Evolutionary conservation across 352 stramenopile genomes (phyloP).

Genomic region (Pythium plurisporium): DNA sequence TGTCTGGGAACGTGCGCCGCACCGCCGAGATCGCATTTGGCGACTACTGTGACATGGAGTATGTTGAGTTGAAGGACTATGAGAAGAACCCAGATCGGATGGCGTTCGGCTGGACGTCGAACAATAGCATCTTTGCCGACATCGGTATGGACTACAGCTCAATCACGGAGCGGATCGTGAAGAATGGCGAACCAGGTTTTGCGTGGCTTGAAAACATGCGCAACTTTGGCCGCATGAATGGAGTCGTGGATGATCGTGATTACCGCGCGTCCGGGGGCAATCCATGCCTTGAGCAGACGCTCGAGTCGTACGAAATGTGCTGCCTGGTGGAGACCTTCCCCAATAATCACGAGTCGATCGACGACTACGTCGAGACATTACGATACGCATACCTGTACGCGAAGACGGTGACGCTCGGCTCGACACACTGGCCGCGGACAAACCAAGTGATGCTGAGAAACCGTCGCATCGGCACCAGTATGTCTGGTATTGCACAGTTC

Average conservation of each 20-base stretch:
- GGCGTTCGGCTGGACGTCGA: slow-evolving; percentile 90
- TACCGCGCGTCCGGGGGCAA: slow-evolving; percentile 82
- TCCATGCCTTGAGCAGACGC: slow-evolving; percentile 89
- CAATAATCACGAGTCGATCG: slow-evolving; percentile 68
- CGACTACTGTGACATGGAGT: slow-evolving; percentile 78
- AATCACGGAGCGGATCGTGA: slow-evolving; percentile 79
- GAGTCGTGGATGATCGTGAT: slow-evolving; percentile 78
- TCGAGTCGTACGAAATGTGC: slow-evolving; percentile 94
- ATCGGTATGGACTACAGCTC: slow-evolving; percentile 91
- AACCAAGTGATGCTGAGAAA: slow-evolving; percentile 93
- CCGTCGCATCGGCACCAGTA: slow-evolving; percentile 89
- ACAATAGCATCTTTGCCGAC: slow-evolving; percentile 92
- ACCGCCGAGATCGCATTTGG: slow-evolving; percentile 94
- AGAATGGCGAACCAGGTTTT: slow-evolving; percentile 91
- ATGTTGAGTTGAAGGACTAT: slow-evolving; percentile 92
- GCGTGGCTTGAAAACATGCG: slow-evolving; percentile 95
- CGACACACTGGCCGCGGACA: slow-evolving; percentile 89
- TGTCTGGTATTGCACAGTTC: slow-evolving; percentile 93
- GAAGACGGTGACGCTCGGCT: slow-evolving; percentile 92
- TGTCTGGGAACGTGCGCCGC: slow-evolving; percentile 90
- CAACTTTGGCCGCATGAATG: slow-evolving; percentile 87
- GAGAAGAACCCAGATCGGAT: slow-evolving; percentile 84
- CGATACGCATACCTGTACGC: slow-evolving; percentile 89
- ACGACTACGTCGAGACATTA: slow-evolving; percentile 88
- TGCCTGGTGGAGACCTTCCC: slow-evolving; percentile 94